These are phyloP conservation scores for Castanea sativa DNA, from an alignment of 306 rosid genomes.

Conservation along the genomic window DNA sequence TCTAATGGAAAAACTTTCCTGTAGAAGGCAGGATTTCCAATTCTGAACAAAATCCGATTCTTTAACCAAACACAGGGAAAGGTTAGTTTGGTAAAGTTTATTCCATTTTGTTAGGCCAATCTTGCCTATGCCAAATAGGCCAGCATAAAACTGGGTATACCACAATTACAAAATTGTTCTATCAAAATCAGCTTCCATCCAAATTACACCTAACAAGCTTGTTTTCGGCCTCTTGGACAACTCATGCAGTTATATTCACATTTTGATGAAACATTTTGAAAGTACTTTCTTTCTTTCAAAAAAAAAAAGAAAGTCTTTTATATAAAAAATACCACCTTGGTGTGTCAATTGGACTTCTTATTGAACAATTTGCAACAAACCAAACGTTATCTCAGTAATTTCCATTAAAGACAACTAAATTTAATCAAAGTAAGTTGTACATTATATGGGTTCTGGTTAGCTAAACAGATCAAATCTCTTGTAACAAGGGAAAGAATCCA, in stretches of 20 bases:
- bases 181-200: slow-evolving; percentile 4
- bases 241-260: neutral
- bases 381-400: too few species aligned
- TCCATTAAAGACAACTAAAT: too few species aligned
- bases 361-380: too few species aligned
- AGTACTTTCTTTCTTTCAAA: neutral
- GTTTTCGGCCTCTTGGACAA: neutral
- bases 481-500: too few species aligned
- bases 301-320: neutral
- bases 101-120: neutral
- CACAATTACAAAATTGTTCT: neutral
- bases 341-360: too few species aligned
- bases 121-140: neutral
- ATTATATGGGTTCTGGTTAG: too few species aligned
- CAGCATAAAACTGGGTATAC: neutral
- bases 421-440: too few species aligned
- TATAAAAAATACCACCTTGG: too few species aligned
- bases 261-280: neutral
- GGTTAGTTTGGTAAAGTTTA: too few species aligned
- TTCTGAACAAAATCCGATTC: neutral
- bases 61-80: too few species aligned
- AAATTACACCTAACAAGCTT: neutral
- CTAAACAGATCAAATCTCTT: too few species aligned
- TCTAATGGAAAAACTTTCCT: neutral
- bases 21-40: neutral